These are phyloP conservation scores for Diplogelasinospora grovesii DNA, from an alignment of 495 filamentous ascomycete species.

Conservation along the genomic window DNA sequence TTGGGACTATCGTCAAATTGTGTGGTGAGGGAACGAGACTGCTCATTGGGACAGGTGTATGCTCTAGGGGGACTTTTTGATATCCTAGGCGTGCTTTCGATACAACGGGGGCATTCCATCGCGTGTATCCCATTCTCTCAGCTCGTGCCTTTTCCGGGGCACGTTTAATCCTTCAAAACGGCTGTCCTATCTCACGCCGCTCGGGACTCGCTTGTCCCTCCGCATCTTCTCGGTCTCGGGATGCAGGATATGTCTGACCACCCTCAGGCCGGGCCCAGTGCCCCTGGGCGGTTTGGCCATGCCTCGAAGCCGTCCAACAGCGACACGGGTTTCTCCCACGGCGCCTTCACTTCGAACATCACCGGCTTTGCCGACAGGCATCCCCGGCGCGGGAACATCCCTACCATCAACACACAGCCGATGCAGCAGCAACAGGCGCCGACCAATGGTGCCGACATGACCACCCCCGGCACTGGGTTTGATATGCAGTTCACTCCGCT, in stretches of 20 bases:
- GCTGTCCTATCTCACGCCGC: conserved; percentile 59
- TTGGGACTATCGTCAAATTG: too few species aligned
- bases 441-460: conserved; percentile 60
- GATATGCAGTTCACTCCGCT: conserved; percentile 99
- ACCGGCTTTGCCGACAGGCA: conserved; percentile 77
- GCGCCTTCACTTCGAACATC: conserved; percentile 77
- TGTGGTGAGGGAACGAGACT: too few species aligned
- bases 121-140: conserved; percentile 13
- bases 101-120: conserved; percentile 17
- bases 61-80: not conserved
- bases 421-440: conserved; percentile 33
- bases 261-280: conserved; percentile 49
- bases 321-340: conserved; percentile 85
- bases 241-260: conserved; percentile 80
- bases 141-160: conserved; percentile 45
- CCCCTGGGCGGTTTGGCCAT: conserved; percentile 55
- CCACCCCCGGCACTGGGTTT: conserved; percentile 78
- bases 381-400: conserved; percentile 75
- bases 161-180: conserved; percentile 59
- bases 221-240: conserved; percentile 72
- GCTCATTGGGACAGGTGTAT: not conserved
- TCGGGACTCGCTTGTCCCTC: conserved; percentile 70
- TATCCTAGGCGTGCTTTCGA: not conserved
- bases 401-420: conserved; percentile 80
- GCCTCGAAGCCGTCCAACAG: conserved; percentile 68